Evolutionary conservation across 2,329 filamentous ascomycete genomes (phyloP), one percentile per base, ranked within the genome.

Genomic region (Trichoderma polysporum): DNA sequence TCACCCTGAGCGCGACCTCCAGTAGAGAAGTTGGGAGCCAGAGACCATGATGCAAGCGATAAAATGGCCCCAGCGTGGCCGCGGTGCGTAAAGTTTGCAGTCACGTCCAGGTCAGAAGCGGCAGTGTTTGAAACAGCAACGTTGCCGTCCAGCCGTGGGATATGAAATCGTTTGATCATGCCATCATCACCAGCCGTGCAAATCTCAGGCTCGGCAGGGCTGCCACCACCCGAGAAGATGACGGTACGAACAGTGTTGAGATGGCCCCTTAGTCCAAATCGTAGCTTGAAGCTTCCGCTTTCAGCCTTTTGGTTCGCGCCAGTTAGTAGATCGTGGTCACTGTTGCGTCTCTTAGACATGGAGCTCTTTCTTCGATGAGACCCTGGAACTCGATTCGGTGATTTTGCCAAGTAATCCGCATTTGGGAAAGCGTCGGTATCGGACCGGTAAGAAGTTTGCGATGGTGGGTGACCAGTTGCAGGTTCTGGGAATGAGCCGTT

Each of bases 161-260:
- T 93, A 73, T 97, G 94, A 90, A 97, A 99, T 61, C 95, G 88
- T 79, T 99, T 99, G 77, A 99, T 91, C 73, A 94, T 91, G 66
- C 94, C 94, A 76, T 99, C 95, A 74, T 99, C 95, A 66, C 94
- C 93, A 58, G 92, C 93, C 3, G 94, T 99, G 79, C 94, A 98
- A 63, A 99, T 94, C 78, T 99, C 95, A 1, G 95, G 95, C 76
- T 99, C 95, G 3, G 92, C 93, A 3, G 94, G 94, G 74, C 93
- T 97, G 69, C 95, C 95, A 49, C 95, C 95, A 27, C 95, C 95
- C 1, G 94, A 98, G 79, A 99, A 99, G 70, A 97, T 97, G 67
- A 98, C 92, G 1, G 93, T 93, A 47, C 95, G 90, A 5, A 99
- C 93, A 2, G 96, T 94, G 76, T 98, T 93, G 2, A 99, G 85